Percentiles rank a stretch among this genome's conserved stretches.
These are phyloP conservation scores for Ophiostoma sp. DNA, from an alignment of 2,329 filamentous ascomycete species.

Conservation along the genomic window DNA sequence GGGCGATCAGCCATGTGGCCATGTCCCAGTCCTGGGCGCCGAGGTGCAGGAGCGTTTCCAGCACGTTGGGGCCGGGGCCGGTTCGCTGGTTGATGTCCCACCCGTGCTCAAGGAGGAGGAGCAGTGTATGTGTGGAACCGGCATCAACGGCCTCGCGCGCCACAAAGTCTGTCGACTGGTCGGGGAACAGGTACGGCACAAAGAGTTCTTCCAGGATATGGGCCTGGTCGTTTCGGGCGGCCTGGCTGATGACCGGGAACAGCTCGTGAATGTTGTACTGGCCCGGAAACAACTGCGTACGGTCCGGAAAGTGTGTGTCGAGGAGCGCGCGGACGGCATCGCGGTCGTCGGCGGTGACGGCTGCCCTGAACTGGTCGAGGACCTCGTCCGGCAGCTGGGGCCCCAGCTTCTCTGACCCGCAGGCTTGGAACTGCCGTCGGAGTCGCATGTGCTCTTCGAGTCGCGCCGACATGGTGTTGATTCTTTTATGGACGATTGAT, in stretches of 20 bases:
- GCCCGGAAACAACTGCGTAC: conserved; percentile 13
- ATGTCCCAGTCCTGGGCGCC: conserved; percentile 15
- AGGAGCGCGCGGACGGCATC: conserved; percentile 16
- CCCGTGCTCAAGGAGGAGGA: conserved; percentile 16
- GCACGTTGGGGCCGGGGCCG: not conserved
- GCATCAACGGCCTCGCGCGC: conserved; percentile 19
- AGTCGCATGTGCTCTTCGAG: not conserved
- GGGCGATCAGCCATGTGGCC: conserved; percentile 14
- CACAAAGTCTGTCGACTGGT: conserved; percentile 8
- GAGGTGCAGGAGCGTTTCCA: conserved; percentile 2
- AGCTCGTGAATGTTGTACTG: conserved; percentile 14
- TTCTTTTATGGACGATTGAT: too few species aligned
- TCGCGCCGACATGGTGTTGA: not conserved
- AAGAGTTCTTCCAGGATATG: conserved; percentile 5
- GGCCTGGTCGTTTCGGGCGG: not conserved
- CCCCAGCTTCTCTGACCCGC: not conserved
- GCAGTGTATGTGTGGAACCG: conserved; percentile 14
- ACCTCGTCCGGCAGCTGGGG: not conserved
- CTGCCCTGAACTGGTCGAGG: conserved; percentile 14
- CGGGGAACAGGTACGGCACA: conserved; percentile 8
- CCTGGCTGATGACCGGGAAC: not conserved
- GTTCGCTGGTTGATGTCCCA: conserved; percentile 19
- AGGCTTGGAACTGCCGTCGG: not conserved
- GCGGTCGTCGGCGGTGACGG: conserved; percentile 15
- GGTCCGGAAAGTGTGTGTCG: conserved; percentile 10